Evolutionary conservation across 768 basidiomycete genomes (phyloP).

Genomic region (Podaxis rugospora): DNA sequence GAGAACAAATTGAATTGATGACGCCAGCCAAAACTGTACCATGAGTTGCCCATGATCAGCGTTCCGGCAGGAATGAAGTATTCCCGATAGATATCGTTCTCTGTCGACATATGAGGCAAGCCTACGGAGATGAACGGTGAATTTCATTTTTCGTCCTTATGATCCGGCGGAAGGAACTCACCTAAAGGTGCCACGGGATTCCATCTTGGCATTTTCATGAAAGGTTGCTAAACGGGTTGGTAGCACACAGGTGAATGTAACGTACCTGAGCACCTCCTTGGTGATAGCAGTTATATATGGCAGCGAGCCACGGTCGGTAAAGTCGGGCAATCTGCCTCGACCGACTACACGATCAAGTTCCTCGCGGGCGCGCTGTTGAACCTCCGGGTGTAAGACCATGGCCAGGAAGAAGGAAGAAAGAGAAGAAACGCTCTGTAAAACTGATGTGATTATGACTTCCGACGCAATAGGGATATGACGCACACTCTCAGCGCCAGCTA

Average conservation of each 20-base stretch:
- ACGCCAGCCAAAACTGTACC: slow-evolving; percentile 21
- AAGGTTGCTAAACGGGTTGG: not conserved
- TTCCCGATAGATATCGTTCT: slow-evolving; percentile 39
- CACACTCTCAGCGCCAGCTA: slow-evolving; percentile 41
- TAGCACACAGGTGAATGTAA: not conserved
- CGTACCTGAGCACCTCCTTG: slow-evolving; percentile 32
- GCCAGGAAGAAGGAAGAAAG: slow-evolving; percentile 32
- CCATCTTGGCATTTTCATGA: slow-evolving; percentile 18
- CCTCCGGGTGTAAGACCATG: slow-evolving; percentile 31
- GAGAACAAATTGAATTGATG: not conserved
- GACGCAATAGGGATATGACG: slow-evolving; percentile 2
- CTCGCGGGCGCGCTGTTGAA: slow-evolving; percentile 24
- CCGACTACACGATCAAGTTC: slow-evolving; percentile 29
- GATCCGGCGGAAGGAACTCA: slow-evolving; percentile 6
- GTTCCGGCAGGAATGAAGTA: slow-evolving; percentile 42
- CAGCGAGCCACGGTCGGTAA: slow-evolving; percentile 23
- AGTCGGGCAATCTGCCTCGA: slow-evolving; percentile 24
- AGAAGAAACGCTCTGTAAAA: slow-evolving; percentile 27
- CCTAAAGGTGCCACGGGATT: slow-evolving; percentile 28
- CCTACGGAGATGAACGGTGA: slow-evolving; percentile 15
- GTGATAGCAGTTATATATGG: slow-evolving; percentile 40
- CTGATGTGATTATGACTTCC: not conserved
- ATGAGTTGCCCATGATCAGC: slow-evolving; percentile 37
- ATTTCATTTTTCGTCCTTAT: not conserved
- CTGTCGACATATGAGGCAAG: slow-evolving; percentile 33